Conservation (phyloP, 495 filamentous ascomycete species). For the Tuber microsphaerosporum region DNA sequence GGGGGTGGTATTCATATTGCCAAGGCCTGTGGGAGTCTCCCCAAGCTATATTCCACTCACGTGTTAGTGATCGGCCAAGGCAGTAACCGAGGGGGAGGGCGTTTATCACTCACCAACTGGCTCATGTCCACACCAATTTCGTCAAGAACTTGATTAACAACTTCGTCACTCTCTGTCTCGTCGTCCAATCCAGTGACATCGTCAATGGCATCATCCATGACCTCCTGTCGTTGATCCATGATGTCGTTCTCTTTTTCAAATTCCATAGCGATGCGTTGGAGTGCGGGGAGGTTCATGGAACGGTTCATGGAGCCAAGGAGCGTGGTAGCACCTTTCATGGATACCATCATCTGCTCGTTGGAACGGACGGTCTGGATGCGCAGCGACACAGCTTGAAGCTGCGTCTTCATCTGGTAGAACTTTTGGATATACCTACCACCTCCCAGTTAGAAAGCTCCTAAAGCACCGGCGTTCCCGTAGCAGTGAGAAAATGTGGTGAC, state of each 20-base stretch:
- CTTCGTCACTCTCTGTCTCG: slow-evolving; percentile 86
- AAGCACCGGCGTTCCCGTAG: background rate
- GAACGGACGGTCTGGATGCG: slow-evolving; percentile 95
- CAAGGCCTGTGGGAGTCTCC: slow-evolving; percentile 68
- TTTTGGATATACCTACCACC: slow-evolving; percentile 78
- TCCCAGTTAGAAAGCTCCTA: background rate
- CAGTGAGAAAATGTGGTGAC: background rate
- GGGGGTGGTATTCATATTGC: slow-evolving; percentile 50
- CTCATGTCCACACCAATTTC: slow-evolving; percentile 92
- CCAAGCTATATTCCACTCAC: slow-evolving; percentile 53
- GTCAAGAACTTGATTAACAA: slow-evolving; percentile 90
- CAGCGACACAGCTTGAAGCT: slow-evolving; percentile 89
- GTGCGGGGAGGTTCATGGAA: slow-evolving; percentile 89
- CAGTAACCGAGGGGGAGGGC: background rate
- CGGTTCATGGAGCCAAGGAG: slow-evolving; percentile 93
- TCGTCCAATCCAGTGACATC: slow-evolving; percentile 89
- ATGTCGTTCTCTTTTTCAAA: slow-evolving; percentile 98
- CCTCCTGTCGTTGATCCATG: slow-evolving; percentile 97
- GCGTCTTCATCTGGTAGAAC: slow-evolving; percentile 95
- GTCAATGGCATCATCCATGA: slow-evolving; percentile 99
- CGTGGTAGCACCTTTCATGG: slow-evolving; percentile 94
- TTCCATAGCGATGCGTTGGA: slow-evolving; percentile 97
- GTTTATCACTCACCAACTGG: slow-evolving; percentile 60
- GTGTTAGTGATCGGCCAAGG: slow-evolving; percentile 3
- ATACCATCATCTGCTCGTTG: slow-evolving; percentile 99